phyloP scores from a whole-genome alignment of 352 stramenopile genomes.

The Phytophthora kernoviae region DNA sequence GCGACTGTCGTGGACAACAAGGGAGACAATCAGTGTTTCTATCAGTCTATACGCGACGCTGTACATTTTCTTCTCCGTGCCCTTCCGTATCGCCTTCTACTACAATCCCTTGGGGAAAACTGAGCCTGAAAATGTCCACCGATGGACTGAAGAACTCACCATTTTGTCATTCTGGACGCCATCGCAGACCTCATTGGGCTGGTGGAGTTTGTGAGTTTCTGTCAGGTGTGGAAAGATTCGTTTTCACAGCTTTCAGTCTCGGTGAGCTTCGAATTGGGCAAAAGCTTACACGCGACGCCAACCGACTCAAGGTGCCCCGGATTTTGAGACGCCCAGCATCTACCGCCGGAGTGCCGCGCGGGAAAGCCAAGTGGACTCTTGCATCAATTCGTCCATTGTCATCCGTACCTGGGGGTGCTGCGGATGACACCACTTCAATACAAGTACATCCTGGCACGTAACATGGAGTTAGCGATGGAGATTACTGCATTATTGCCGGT shows the following conservation, averaged over 20 bases:
- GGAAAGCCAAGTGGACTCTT: slow-evolving; percentile 30
- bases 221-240: slow-evolving; percentile 23
- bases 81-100: slow-evolving; percentile 33
- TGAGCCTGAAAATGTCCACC: slow-evolving; percentile 6
- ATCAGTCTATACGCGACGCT: slow-evolving; percentile 19
- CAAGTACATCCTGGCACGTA: slow-evolving; percentile 19
- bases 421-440: slow-evolving; percentile 6
- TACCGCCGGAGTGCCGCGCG: slow-evolving; percentile 3
- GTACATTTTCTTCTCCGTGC: slow-evolving; percentile 31
- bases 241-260: slow-evolving; percentile 26
- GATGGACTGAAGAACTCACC: slow-evolving; percentile 23
- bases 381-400: slow-evolving; percentile 25
- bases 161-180: slow-evolving; percentile 18
- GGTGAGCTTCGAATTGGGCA: slow-evolving; percentile 30
- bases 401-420: slow-evolving; percentile 1
- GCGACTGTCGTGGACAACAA: slow-evolving; percentile 21
- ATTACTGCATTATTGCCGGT: slow-evolving; percentile 55
- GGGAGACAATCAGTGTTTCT: slow-evolving; percentile 18
- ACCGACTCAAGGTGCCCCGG: slow-evolving; percentile 21
- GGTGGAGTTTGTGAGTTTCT: slow-evolving; percentile 23
- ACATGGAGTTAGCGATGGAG: slow-evolving; percentile 51
- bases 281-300: slow-evolving; percentile 31
- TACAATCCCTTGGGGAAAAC: slow-evolving; percentile 20
- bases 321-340: not conserved
- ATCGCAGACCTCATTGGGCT: slow-evolving; percentile 27